A percentile compares a stretch with the other conserved stretches of the same genome.
Evolutionary conservation across 192 early-diverging fungal genomes (phyloP).

Genomic region (Backusella circina): DNA sequence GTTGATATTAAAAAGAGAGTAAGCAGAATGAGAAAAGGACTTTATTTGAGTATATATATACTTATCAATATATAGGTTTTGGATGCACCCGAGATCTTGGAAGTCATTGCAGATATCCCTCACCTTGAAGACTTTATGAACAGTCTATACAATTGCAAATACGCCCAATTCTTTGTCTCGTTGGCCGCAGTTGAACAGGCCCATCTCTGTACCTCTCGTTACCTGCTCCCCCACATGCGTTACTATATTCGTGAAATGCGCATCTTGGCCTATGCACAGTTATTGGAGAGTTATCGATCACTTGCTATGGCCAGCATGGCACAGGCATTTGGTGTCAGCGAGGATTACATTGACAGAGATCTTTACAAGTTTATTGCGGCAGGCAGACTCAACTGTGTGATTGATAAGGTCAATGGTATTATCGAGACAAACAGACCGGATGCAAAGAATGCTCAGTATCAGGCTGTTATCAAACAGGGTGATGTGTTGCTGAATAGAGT

Average conservation of each 20-base stretch:
- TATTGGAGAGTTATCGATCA: constrained; percentile 92
- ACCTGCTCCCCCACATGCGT: constrained; percentile 82
- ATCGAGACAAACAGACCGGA: constrained; percentile 98
- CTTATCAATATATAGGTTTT: constrained; percentile 55
- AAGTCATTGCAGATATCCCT: constrained; percentile 89
- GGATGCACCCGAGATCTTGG: constrained; percentile 94
- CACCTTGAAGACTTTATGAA: constrained; percentile 78
- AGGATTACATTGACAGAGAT: constrained; percentile 95
- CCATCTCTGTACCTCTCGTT: constrained; percentile 70
- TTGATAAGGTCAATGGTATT: constrained; percentile 98
- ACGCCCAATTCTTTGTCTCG: constrained; percentile 89
- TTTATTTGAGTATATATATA: neutral
- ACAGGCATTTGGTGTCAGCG: constrained; percentile 90
- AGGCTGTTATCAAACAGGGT: constrained; percentile 93
- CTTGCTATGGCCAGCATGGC: constrained; percentile 97
- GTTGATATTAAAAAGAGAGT: constrained; percentile 96
- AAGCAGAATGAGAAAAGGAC: neutral
- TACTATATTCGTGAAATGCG: constrained; percentile 99
- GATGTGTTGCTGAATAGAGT: constrained; percentile 91
- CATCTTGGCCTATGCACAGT: constrained; percentile 93
- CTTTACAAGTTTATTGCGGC: constrained; percentile 93
- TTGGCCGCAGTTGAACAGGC: constrained; percentile 76
- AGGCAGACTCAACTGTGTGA: constrained; percentile 95
- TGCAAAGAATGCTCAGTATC: constrained; percentile 98
- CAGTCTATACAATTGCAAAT: constrained; percentile 89